phyloP scores from a whole-genome alignment of 331 rosid species.

The Telfairia occidentalis region DNA sequence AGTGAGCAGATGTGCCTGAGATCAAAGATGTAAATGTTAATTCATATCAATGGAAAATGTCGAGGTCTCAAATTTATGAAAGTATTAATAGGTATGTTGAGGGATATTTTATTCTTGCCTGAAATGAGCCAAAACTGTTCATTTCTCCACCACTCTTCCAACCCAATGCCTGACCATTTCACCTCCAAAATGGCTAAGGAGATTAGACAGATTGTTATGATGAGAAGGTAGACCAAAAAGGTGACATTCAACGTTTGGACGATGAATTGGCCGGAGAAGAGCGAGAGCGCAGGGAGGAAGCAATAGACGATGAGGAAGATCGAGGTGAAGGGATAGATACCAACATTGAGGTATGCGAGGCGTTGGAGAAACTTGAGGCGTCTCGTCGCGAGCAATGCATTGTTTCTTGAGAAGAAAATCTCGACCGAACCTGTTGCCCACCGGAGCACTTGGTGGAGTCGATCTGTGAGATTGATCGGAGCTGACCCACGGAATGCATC shows the following conservation, averaged over 20 bases:
- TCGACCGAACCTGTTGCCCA: conserved; percentile 96
- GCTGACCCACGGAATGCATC: conserved; percentile 86
- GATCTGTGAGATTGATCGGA: conserved; percentile 73
- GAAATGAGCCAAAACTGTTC: conserved; percentile 91
- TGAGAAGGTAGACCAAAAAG: conserved; percentile 52
- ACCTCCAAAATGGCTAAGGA: conserved; percentile 54
- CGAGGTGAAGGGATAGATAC: conserved; percentile 84
- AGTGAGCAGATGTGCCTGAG: conserved; percentile 69
- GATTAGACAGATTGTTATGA: conserved; percentile 47
- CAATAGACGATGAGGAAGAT: conserved; percentile 71
- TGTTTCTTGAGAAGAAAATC: conserved; percentile 78
- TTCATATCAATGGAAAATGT: background rate
- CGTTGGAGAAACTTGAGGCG: conserved; percentile 55
- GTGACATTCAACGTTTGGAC: conserved; percentile 41
- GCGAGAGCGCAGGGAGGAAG: conserved; percentile 86
- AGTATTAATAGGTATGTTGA: too few relatives aligned
- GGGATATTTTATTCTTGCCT: conserved; percentile 20
- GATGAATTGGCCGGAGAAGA: conserved; percentile 56
- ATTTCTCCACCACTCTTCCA: conserved; percentile 92
- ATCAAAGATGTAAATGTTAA: conserved; percentile 4
- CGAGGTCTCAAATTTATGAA: too few relatives aligned
- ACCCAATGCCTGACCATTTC: conserved; percentile 62
- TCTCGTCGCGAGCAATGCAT: conserved; percentile 47
- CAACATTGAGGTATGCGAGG: conserved; percentile 61
- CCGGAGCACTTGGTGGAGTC: conserved; percentile 77